Conservation (phyloP, 75 land plant species). For the Sequoiadendron giganteum region DNA sequence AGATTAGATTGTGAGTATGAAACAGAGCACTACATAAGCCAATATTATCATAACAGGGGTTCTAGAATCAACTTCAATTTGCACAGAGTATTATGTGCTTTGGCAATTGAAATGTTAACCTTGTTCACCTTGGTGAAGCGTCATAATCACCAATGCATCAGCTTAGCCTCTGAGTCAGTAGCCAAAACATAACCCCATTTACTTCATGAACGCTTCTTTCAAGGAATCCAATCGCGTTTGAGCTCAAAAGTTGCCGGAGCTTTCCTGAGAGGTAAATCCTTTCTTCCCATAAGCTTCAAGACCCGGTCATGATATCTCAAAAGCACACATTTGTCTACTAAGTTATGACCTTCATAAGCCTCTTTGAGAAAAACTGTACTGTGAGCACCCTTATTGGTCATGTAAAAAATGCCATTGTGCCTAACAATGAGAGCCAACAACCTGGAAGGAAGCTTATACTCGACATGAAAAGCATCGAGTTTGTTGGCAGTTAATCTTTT, state of each 20-base stretch:
- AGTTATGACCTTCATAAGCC: slow-evolving; percentile 56
- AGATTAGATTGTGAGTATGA: neutral
- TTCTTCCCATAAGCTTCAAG: slow-evolving; percentile 49
- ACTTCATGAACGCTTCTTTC: neutral
- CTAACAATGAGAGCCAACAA: slow-evolving; percentile 54
- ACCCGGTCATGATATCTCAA: slow-evolving; percentile 52
- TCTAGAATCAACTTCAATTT: neutral
- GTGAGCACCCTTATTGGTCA: slow-evolving; percentile 72
- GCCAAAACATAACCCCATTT: neutral
- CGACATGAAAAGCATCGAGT: slow-evolving; percentile 64
- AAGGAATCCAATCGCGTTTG: slow-evolving; percentile 9
- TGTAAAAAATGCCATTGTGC: slow-evolving; percentile 77
- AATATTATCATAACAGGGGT: neutral
- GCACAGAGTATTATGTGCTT: neutral
- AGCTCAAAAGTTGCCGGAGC: slow-evolving; percentile 3
- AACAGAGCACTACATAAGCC: neutral
- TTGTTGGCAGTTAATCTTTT: slow-evolving; percentile 63
- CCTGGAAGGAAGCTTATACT: slow-evolving; percentile 58
- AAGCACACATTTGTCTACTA: slow-evolving; percentile 64
- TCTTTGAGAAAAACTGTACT: slow-evolving; percentile 79
- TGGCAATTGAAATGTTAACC: neutral
- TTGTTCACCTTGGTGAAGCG: neutral
- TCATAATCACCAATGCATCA: neutral
- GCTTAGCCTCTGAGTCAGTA: neutral
- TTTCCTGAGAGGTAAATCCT: neutral